Evolutionary conservation across 768 basidiomycete genomes (phyloP), one percentile per base, ranked within the genome.

Genomic region (Termitomyces sp.): DNA sequence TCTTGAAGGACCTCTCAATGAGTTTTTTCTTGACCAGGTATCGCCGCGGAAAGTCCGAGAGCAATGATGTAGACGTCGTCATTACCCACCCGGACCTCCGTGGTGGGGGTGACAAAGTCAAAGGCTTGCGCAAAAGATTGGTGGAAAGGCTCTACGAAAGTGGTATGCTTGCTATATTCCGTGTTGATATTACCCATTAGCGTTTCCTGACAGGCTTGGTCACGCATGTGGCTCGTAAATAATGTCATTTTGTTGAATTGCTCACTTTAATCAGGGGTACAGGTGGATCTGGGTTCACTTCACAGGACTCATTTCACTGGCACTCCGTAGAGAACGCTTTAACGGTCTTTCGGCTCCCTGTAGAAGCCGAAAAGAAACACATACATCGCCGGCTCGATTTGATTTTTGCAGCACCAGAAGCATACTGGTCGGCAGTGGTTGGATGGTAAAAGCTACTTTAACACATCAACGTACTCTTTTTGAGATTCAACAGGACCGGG

Each of bases 1-100:
- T 2, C 10, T 12, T 26, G 20, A 5, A n/a, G 31, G 4, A 44
- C n/a, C 4, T 20, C n/a, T 43, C n/a, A 16, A 20, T 56, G 14
- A n/a, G n/a, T n/a, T n/a, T 27, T 8, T 41, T n/a, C 54, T 92
- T 55, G 12, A 22, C 7, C 55, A 94, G 93, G 5, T 92, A 94
- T 71, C 84, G 95, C 29, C 75, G 94, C 55, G 94, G 94, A 1
- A 96, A 96, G 68, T 65, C 72, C 3, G 72, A 84, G 59, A 91
- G 88, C 65, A 91, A 88, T 64, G 94, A 97, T 66, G 85, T 94
- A 31, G 94, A 98, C 65, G 88, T 98, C 56, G 83, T 97, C 1
- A 88, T 96, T 66, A 89, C 86, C 36, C 90, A 94, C 65, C 75
- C 81, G 0, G 78, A 84, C 60, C 64, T 71, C 52, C 62, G 69